Conservation (phyloP, 352 stramenopile species). For the Globisporangium middletonii region DNA sequence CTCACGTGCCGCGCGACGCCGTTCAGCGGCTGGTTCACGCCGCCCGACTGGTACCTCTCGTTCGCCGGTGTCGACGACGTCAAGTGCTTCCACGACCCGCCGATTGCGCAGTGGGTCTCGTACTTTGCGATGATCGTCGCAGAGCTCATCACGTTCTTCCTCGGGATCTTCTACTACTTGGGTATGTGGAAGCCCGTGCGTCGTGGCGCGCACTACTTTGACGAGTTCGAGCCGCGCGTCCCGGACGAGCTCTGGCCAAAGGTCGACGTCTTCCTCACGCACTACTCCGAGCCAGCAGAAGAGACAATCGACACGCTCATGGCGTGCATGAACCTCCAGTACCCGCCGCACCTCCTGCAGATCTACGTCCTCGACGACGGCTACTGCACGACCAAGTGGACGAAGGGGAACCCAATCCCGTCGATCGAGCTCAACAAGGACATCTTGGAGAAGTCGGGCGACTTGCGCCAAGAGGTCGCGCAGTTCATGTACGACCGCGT, state of each 20-base stretch:
- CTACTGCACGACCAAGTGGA: conserved; percentile 81
- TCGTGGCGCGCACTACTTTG: conserved; percentile 83
- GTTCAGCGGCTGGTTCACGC: conserved; percentile 63
- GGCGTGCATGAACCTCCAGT: conserved; percentile 86
- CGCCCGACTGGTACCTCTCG: conserved; percentile 57
- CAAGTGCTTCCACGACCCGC: conserved; percentile 68
- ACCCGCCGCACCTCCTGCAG: conserved; percentile 79
- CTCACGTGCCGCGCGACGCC: conserved; percentile 32
- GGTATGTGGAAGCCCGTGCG: conserved; percentile 87
- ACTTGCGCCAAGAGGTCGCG: conserved; percentile 75
- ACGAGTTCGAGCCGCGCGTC: conserved; percentile 80
- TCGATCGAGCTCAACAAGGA: conserved; percentile 15
- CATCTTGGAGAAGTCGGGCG: conserved; percentile 64
- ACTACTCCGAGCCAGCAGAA: conserved; percentile 80
- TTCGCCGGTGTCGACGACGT: conserved; percentile 72
- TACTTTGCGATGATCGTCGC: conserved; percentile 70
- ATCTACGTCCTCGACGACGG: conserved; percentile 85
- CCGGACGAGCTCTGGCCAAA: conserved; percentile 81
- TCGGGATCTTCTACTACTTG: conserved; percentile 81
- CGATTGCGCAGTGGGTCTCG: conserved; percentile 71
- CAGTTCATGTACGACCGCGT: conserved; percentile 89
- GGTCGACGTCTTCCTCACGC: conserved; percentile 76
- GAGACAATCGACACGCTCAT: conserved; percentile 83
- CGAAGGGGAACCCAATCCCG: conserved; percentile 62
- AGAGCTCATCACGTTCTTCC: conserved; percentile 61